Evolutionary conservation across 2,329 filamentous ascomycete genomes (phyloP).

Genomic region (Colletotrichum somersetense): DNA sequence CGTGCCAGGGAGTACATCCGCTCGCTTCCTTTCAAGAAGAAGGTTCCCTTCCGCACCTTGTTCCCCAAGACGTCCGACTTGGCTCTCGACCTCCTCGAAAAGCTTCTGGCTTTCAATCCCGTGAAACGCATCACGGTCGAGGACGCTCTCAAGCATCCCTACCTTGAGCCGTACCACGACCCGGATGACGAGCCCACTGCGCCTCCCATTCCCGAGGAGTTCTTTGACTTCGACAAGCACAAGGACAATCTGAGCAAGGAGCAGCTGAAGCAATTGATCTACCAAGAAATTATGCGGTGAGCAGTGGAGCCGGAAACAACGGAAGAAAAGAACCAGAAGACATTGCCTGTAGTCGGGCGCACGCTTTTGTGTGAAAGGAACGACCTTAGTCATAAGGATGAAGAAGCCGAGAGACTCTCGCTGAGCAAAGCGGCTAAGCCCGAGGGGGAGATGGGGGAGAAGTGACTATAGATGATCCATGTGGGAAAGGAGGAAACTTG

Average conservation of each 20-base stretch:
- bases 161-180: constrained; percentile 98
- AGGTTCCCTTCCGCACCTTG: constrained; percentile 95
- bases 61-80: constrained; percentile 99
- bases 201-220: constrained; percentile 96
- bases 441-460: not conserved
- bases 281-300: constrained; percentile 89
- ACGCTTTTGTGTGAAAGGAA: not conserved
- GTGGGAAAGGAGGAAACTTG: constrained; percentile 4
- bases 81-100: constrained; percentile 93
- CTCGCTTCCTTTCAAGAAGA: constrained; percentile 99
- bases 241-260: constrained; percentile 99
- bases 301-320: not conserved
- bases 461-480: constrained; percentile 25
- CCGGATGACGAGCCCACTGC: constrained; percentile 98
- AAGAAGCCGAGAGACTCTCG: not conserved
- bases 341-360: not conserved
- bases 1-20: constrained; percentile 98
- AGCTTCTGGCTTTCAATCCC: constrained; percentile 96
- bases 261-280: constrained; percentile 97
- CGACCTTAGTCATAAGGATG: constrained; percentile 2
- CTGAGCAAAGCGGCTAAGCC: constrained; percentile 6
- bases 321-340: constrained; percentile 13
- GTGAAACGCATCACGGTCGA: constrained; percentile 99
- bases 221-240: constrained; percentile 99
- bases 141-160: constrained; percentile 96